These are phyloP conservation scores for Moesziomyces sp. DNA, from an alignment of 1,284 basidiomycete genomes.

Conservation along the genomic window DNA sequence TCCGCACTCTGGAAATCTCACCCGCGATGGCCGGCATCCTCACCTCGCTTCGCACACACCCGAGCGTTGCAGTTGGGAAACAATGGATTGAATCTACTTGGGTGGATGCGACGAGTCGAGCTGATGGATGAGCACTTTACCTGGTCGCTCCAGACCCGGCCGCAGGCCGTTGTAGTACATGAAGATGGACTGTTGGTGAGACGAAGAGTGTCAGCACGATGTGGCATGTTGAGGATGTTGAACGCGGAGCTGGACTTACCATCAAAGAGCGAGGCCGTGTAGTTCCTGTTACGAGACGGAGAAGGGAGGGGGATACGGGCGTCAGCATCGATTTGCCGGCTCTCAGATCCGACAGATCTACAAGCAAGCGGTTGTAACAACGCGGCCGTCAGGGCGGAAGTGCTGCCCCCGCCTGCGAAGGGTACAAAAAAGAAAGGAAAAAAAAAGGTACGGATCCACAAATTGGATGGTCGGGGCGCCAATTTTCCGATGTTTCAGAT, in stretches of 20 bases:
- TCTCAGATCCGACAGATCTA: neutral
- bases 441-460: neutral
- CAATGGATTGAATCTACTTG: slow-evolving; percentile 5
- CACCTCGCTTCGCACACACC: too few species aligned
- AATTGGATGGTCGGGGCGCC: neutral
- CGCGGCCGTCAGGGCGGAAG: neutral
- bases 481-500: neutral
- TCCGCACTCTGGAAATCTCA: neutral
- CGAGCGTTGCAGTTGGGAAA: neutral
- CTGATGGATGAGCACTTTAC: slow-evolving; percentile 42
- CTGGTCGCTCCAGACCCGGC: slow-evolving; percentile 33
- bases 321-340: too few species aligned
- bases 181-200: slow-evolving; percentile 18
- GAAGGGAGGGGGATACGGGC: neutral
- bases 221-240: too few species aligned
- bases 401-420: too few species aligned
- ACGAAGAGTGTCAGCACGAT: too few species aligned
- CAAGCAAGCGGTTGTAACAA: neutral
- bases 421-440: too few species aligned
- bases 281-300: neutral
- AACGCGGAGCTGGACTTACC: slow-evolving; percentile 15
- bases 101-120: slow-evolving; percentile 33
- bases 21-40: neutral
- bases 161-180: slow-evolving; percentile 29
- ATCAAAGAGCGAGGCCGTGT: slow-evolving; percentile 29